Conservation (phyloP, 1,139 yeast genomes). For the Taphrina flavorubra region DNA sequence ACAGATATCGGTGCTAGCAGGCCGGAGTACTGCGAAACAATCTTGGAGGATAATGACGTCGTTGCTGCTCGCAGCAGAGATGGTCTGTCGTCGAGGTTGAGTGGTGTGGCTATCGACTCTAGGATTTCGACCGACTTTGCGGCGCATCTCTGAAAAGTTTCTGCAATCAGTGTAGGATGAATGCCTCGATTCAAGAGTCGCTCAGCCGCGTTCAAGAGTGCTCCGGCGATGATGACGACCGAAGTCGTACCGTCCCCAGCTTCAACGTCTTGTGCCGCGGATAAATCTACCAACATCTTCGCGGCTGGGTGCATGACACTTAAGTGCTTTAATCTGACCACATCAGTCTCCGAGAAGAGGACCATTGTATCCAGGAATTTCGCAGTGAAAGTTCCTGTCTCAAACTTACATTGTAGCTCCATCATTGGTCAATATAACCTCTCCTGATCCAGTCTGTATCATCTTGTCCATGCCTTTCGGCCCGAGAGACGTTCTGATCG, state of each 20-base stretch:
- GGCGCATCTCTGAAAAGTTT: conserved; percentile 93
- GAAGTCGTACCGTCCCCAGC: conserved; percentile 99
- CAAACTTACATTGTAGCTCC: conserved; percentile 79
- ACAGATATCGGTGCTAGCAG: conserved; percentile 92
- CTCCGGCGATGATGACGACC: conserved; percentile 94
- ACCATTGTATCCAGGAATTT: conserved; percentile 97
- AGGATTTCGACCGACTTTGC: conserved; percentile 81
- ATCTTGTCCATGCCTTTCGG: conserved; percentile 99
- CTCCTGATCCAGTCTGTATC: conserved; percentile 92
- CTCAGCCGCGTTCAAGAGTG: conserved; percentile 92
- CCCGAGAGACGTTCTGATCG: conserved; percentile 94
- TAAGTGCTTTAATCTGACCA: conserved; percentile 72
- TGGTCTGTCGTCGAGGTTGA: conserved; percentile 76
- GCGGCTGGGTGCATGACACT: conserved; percentile 99
- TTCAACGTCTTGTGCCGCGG: conserved; percentile 97
- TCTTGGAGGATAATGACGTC: conserved; percentile 82
- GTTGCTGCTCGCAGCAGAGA: conserved; percentile 89
- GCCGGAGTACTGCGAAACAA: conserved; percentile 88
- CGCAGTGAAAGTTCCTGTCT: conserved; percentile 49
- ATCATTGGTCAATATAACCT: conserved; percentile 93
- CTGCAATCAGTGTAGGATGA: conserved; percentile 94
- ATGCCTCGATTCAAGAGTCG: conserved; percentile 85
- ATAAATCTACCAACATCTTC: conserved; percentile 93
- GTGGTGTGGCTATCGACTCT: conserved; percentile 80
- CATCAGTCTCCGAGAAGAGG: background rate